phyloP scores from a whole-genome alignment of 2,329 filamentous ascomycete genomes.

The Hypomyces perniciosus region DNA sequence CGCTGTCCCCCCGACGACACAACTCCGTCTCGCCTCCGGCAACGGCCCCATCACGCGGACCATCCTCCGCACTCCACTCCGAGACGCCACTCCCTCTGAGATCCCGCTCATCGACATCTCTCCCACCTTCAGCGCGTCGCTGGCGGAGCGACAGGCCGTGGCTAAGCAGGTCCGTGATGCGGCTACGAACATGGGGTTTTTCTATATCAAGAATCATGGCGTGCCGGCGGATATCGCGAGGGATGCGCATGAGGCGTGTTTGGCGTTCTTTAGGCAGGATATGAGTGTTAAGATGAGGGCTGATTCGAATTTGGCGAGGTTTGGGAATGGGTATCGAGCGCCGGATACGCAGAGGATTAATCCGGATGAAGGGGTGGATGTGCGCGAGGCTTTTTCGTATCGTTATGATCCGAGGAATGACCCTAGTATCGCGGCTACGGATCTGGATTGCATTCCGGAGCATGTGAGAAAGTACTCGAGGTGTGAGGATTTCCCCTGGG shows the following conservation, averaged over 20 bases:
- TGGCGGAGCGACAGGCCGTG: slow-evolving; percentile 32
- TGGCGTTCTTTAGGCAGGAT: slow-evolving; percentile 45
- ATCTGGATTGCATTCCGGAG: slow-evolving; percentile 36
- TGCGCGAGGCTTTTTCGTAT: slow-evolving; percentile 46
- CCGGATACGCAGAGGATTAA: slow-evolving; percentile 41
- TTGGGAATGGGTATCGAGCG: slow-evolving; percentile 43
- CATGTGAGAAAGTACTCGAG: slow-evolving; percentile 37
- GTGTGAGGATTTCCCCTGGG: slow-evolving; percentile 48
- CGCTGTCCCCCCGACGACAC: slow-evolving; percentile 16
- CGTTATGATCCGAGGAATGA: slow-evolving; percentile 49
- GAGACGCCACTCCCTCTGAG: slow-evolving; percentile 34
- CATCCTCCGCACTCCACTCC: slow-evolving; percentile 29
- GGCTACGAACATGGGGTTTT: slow-evolving; percentile 47
- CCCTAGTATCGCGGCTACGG: slow-evolving; percentile 31
- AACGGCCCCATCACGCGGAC: slow-evolving; percentile 32
- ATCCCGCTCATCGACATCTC: slow-evolving; percentile 50
- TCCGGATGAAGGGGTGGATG: slow-evolving; percentile 42
- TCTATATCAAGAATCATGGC: slow-evolving; percentile 49
- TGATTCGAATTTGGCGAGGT: slow-evolving; percentile 30
- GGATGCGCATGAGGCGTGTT: slow-evolving; percentile 27
- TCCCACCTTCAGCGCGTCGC: slow-evolving; percentile 30
- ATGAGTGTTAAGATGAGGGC: slow-evolving; percentile 36
- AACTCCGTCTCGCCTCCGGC: slow-evolving; percentile 31
- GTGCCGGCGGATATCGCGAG: slow-evolving; percentile 28
- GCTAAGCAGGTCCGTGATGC: slow-evolving; percentile 38